These are phyloP conservation scores for Neurospora terricola DNA, from an alignment of 495 filamentous ascomycete species.

Conservation along the genomic window DNA sequence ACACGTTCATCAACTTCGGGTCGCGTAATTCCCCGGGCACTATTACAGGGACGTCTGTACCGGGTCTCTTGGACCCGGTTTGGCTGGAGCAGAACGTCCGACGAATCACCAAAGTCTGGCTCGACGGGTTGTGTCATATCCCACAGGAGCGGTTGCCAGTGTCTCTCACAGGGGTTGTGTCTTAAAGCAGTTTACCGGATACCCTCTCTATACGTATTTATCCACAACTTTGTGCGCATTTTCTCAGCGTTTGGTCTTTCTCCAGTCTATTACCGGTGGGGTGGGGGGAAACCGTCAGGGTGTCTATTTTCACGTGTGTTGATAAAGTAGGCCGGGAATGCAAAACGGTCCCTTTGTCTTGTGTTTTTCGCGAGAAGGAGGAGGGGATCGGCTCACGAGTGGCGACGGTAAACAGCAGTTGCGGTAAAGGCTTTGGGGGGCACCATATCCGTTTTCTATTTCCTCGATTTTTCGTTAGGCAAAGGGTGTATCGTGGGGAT, in stretches of 20 bases:
- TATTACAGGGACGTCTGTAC: background rate
- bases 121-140: background rate
- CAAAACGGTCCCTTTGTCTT: slow-evolving; percentile 9
- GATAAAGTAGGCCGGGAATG: slow-evolving; percentile 14
- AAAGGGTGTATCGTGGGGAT: background rate
- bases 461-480: background rate
- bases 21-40: background rate
- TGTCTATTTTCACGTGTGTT: slow-evolving; percentile 10
- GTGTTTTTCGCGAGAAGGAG: background rate
- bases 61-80: background rate
- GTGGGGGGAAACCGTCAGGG: slow-evolving; percentile 1
- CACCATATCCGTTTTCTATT: background rate
- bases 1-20: background rate
- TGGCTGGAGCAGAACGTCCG: background rate
- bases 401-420: background rate
- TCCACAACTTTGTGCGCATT: slow-evolving; percentile 5
- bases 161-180: background rate
- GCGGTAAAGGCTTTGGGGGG: background rate
- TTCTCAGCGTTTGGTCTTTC: slow-evolving; percentile 6
- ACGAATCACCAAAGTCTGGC: background rate
- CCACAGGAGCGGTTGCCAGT: background rate
- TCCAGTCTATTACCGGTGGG: slow-evolving; percentile 3
- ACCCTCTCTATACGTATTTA: background rate
- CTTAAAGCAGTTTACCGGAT: background rate
- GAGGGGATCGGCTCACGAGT: background rate